Evolutionary conservation across 345 rosid species (phyloP), one percentile per base, ranked within the genome.

Genomic region (Syzygium jambos): DNA sequence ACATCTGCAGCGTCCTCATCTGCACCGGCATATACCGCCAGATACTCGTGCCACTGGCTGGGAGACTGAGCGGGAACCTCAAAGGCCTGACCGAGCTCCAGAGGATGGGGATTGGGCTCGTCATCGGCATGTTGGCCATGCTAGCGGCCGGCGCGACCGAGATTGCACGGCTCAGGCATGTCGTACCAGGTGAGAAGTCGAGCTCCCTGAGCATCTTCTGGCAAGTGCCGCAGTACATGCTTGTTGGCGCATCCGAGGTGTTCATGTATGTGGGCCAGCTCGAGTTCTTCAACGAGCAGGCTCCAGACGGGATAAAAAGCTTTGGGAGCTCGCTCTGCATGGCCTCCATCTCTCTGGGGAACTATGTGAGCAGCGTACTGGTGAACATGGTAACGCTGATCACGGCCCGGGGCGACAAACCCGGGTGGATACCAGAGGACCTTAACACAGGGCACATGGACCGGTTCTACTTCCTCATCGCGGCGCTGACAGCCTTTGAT

Each of bases 241-340:
- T 93, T 0, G 91, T 93, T 3, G 94, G 94, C 34, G 90, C 93
- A 29, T 91, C 93, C 2, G 94, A 93, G 84, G 93, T 93, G 61
- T 93, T 93, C 86, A 90, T 93, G 94, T 93, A 93, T 34, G 90
- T 93, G 7, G 94, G 94, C 7, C 94, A 91, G 54, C 87, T 91
- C 55, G 93, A 91, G 87, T 91, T 91, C 89, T 91, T 93, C 88
- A 91, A 90, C 52, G 91, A 88, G 34, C 93, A 93, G 85, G 92
- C 94, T 16, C 94, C 94, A 12, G 94, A 91, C 25, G 94, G 94
- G 84, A 91, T 93, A 27, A 93, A 91, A 65, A 93, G 94, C 89
- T 90, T 93, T 21, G 94, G 94, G 15, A 92, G 93, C 86, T 91
- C 94, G 22, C 90, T 92, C 29, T 92, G 93, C 85, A 92, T 92